Conservation (phyloP, 1,284 basidiomycete species). For the Leucoagaricus sp. region DNA sequence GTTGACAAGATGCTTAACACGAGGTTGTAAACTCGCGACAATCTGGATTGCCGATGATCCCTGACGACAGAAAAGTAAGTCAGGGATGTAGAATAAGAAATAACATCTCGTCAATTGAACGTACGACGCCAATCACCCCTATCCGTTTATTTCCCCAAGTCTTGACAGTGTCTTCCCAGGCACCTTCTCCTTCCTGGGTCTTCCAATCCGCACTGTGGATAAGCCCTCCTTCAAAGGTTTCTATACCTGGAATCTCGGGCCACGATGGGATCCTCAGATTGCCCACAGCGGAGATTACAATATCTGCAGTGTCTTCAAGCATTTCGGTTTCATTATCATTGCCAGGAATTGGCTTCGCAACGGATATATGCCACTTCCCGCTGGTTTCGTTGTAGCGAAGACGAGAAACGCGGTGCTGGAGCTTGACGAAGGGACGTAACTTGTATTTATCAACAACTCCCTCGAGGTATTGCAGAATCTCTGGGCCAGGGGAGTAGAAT, state of each 20-base stretch:
- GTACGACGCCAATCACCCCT: constrained; percentile 62
- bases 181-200: constrained; percentile 36
- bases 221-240: constrained; percentile 50
- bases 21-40: constrained; percentile 57
- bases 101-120: constrained; percentile 19
- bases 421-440: constrained; percentile 52
- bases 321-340: constrained; percentile 35
- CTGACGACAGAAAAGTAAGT: constrained; percentile 28
- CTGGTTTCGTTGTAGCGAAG: constrained; percentile 51
- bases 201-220: constrained; percentile 63
- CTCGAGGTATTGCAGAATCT: constrained; percentile 56
- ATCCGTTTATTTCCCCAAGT: constrained; percentile 57
- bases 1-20: constrained; percentile 51
- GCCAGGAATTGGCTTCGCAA: constrained; percentile 38
- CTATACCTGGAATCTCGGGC: constrained; percentile 58
- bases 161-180: constrained; percentile 49
- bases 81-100: too few relatives aligned
- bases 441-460: constrained; percentile 60
- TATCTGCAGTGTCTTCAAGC: constrained; percentile 52
- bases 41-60: constrained; percentile 70
- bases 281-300: constrained; percentile 55
- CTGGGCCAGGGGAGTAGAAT: constrained; percentile 59
- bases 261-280: constrained; percentile 54
- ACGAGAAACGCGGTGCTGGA: constrained; percentile 51
- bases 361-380: constrained; percentile 55